Conservation (phyloP, 2,329 filamentous ascomycete genomes). For the Fusarium siculi region DNA sequence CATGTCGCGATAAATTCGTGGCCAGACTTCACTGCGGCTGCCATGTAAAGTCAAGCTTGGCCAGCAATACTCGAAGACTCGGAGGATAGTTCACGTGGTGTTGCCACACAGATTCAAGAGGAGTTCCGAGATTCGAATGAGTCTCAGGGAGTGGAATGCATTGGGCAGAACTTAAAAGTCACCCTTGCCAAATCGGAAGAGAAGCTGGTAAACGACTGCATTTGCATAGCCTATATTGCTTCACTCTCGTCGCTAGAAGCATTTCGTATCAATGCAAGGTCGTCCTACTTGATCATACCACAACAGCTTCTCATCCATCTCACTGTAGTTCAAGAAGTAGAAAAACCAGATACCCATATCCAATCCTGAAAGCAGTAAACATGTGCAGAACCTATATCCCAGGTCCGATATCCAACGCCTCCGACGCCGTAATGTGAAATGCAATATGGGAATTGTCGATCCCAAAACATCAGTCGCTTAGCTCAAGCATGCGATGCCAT, state of each 20-base stretch:
- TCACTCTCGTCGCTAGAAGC: not conserved
- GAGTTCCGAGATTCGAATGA: not conserved
- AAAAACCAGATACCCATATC: not conserved
- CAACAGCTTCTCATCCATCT: not conserved
- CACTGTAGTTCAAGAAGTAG: not conserved
- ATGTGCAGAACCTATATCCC: conserved; percentile 28
- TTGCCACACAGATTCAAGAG: not conserved
- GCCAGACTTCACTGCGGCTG: not conserved
- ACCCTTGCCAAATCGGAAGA: not conserved
- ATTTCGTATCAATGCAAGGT: conserved; percentile 3
- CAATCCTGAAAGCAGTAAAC: conserved; percentile 13
- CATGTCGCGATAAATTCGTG: not conserved
- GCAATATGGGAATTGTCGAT: conserved; percentile 18
- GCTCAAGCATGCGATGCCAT: conserved; percentile 13
- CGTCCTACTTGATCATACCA: not conserved
- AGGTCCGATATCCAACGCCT: conserved; percentile 37
- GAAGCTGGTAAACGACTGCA: not conserved
- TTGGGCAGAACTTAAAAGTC: not conserved
- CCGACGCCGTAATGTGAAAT: conserved; percentile 37
- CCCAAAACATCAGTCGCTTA: not conserved
- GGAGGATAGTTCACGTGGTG: not conserved
- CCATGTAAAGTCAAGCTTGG: not conserved
- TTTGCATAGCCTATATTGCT: conserved; percentile 5
- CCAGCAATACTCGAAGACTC: not conserved
- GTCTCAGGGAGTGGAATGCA: not conserved